phyloP scores from a whole-genome alignment of 345 rosid species.

The Noccaea caerulescens region DNA sequence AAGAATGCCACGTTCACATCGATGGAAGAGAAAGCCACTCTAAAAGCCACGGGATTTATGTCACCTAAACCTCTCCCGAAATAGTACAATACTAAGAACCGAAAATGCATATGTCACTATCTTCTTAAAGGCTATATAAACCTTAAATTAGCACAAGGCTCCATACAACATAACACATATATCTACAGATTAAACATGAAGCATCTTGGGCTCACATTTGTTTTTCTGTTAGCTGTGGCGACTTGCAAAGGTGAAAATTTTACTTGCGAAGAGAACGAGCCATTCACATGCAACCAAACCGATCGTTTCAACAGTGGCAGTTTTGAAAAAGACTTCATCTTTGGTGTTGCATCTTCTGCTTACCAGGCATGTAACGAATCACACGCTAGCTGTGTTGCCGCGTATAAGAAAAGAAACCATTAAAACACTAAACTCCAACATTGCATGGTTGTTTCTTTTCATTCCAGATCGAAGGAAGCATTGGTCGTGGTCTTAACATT shows the following conservation, averaged over 20 bases:
- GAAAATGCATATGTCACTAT: constrained; percentile 7
- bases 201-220: constrained; percentile 1
- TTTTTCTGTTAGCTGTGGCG: constrained; percentile 11
- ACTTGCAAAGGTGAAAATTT: constrained; percentile 12
- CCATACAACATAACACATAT: constrained; percentile 27
- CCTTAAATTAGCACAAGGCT: constrained; percentile 22
- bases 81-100: background rate
- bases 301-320: background rate
- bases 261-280: constrained; percentile 5
- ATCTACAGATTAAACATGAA: constrained; percentile 19
- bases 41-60: constrained; percentile 28
- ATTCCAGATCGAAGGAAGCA: constrained; percentile 53
- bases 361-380: constrained; percentile 32
- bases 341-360: constrained; percentile 41
- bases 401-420: background rate
- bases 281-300: constrained; percentile 23
- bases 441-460: constrained; percentile 13
- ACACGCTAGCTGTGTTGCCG: background rate
- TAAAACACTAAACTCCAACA: background rate
- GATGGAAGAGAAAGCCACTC: background rate
- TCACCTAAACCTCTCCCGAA: constrained; percentile 30
- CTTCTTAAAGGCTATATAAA: constrained; percentile 35
- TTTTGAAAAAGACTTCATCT: constrained; percentile 10
- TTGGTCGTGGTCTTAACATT: constrained; percentile 45
- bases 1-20: background rate